phyloP scores from a whole-genome alignment of 371 early-diverging fungal genomes.

The Actinomucor elegans region DNA sequence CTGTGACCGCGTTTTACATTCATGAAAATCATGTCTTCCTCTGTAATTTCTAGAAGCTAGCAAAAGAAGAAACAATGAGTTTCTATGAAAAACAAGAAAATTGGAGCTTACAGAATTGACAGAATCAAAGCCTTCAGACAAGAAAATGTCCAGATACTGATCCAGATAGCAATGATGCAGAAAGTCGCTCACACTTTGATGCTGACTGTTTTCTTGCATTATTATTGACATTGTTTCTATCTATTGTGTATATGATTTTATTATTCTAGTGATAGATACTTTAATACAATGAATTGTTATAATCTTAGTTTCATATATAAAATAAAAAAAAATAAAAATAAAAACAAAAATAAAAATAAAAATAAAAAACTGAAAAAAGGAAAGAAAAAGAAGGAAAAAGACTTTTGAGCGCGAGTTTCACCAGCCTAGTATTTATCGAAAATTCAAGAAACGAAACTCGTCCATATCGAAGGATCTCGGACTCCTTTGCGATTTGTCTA shows the following conservation, averaged over 20 bases:
- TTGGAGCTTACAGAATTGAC: slow-evolving; percentile 28
- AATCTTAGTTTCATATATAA: not conserved
- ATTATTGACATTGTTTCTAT: too few species aligned
- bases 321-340: not conserved
- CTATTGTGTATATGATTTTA: too few species aligned
- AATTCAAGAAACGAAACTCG: too few species aligned
- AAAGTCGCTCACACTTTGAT: slow-evolving; percentile 21
- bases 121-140: slow-evolving; percentile 42
- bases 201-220: not conserved
- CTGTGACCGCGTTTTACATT: slow-evolving; percentile 48
- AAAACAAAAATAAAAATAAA: not conserved
- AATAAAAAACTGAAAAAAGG: not conserved
- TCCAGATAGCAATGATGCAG: slow-evolving; percentile 20
- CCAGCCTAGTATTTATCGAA: too few species aligned
- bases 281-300: too few species aligned
- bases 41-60: slow-evolving; percentile 42
- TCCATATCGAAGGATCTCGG: too few species aligned
- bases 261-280: too few species aligned
- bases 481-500: too few species aligned
- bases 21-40: slow-evolving; percentile 41
- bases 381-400: too few species aligned
- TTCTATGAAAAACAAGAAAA: not conserved
- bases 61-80: not conserved
- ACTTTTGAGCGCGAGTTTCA: too few species aligned
- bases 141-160: slow-evolving; percentile 34